Evolutionary conservation across 1,139 yeast genomes (phyloP).

Genomic region (Taphrina betulina): DNA sequence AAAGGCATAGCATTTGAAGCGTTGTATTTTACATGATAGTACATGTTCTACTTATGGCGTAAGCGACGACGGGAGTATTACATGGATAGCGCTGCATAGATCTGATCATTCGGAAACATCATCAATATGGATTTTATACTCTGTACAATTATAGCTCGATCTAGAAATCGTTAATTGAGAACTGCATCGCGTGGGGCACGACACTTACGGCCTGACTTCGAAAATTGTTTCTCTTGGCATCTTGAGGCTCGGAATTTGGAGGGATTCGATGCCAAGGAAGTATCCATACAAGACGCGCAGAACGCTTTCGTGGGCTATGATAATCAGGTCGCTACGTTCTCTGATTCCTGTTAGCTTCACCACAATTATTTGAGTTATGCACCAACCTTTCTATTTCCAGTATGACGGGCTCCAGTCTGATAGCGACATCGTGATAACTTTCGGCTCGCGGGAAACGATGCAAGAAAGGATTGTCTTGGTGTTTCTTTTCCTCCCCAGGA

Average conservation of each 20-base stretch:
- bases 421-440: slow-evolving; percentile 92
- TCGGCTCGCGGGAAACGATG: slow-evolving; percentile 90
- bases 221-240: slow-evolving; percentile 27
- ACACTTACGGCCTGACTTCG: slow-evolving; percentile 27
- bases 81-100: too few species aligned
- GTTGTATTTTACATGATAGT: too few species aligned
- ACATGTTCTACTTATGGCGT: too few species aligned
- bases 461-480: slow-evolving; percentile 79
- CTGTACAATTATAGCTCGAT: slow-evolving; percentile 18
- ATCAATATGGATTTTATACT: slow-evolving; percentile 1
- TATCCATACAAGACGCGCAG: slow-evolving; percentile 88
- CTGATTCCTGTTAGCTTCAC: slow-evolving; percentile 72
- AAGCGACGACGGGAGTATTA: too few species aligned
- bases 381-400: slow-evolving; percentile 44
- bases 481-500: slow-evolving; percentile 70
- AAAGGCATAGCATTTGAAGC: too few species aligned
- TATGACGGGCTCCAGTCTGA: slow-evolving; percentile 87
- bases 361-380: not conserved
- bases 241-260: slow-evolving; percentile 54
- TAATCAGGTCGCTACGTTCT: slow-evolving; percentile 78
- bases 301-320: slow-evolving; percentile 91
- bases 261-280: slow-evolving; percentile 85
- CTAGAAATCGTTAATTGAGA: too few species aligned
- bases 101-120: slow-evolving; percentile 4
- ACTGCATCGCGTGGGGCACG: too few species aligned